Conservation (phyloP, 1,284 basidiomycete species). For the Ceratobasidium sp. region DNA sequence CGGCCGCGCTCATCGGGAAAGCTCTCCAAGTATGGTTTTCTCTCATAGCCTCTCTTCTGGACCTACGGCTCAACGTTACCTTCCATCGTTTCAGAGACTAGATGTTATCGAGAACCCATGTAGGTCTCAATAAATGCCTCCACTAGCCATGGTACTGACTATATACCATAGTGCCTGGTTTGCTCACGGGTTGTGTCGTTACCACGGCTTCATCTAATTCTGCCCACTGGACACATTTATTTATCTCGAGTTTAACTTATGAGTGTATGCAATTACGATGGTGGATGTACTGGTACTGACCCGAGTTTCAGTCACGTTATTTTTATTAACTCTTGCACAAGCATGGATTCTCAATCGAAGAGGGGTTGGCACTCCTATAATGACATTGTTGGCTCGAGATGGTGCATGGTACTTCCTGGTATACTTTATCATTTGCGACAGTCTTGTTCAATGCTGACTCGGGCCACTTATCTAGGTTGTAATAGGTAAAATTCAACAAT, state of each 20-base stretch:
- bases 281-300: background rate
- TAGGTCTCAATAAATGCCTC: background rate
- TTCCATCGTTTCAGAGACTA: slow-evolving; percentile 1
- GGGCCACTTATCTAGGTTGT: slow-evolving; percentile 4
- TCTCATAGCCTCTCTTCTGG: background rate
- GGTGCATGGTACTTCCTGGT: slow-evolving; percentile 36
- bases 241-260: slow-evolving; percentile 14
- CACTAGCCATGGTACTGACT: background rate
- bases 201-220: background rate
- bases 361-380: slow-evolving; percentile 23
- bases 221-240: slow-evolving; percentile 4
- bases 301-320: background rate
- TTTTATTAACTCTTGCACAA: slow-evolving; percentile 1
- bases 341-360: slow-evolving; percentile 17
- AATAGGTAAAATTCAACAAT: slow-evolving; percentile 6
- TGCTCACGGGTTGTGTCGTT: slow-evolving; percentile 23
- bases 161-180: slow-evolving; percentile 4
- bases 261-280: background rate
- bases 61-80: background rate
- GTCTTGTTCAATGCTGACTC: background rate
- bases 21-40: background rate
- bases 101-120: slow-evolving; percentile 20
- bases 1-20: slow-evolving; percentile 4
- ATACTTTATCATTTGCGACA: background rate
- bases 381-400: slow-evolving; percentile 22